phyloP scores from a whole-genome alignment of 768 basidiomycete species.

The Suillus spraguei region DNA sequence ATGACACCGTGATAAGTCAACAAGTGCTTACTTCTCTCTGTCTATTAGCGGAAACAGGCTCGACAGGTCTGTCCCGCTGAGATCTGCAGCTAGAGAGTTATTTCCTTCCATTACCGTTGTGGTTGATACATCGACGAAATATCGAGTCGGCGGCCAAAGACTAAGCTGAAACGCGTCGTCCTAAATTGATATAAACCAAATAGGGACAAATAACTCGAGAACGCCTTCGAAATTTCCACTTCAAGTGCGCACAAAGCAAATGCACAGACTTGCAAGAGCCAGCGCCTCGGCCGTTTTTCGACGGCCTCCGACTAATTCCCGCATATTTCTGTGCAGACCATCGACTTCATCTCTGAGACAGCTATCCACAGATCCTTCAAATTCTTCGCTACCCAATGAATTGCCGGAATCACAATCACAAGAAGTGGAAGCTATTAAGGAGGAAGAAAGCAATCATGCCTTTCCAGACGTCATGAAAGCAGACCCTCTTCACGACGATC shows the following conservation, averaged over 20 bases:
- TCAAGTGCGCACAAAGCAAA: slow-evolving; percentile 11
- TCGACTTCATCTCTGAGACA: slow-evolving; percentile 13
- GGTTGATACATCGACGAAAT: slow-evolving; percentile 9
- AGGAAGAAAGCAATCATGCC: slow-evolving; percentile 12
- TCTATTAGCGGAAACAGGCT: slow-evolving; percentile 66
- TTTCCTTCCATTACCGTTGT: slow-evolving; percentile 16
- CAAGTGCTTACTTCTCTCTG: slow-evolving; percentile 59
- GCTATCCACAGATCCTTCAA: slow-evolving; percentile 20
- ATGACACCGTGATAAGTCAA: background rate
- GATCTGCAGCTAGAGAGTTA: slow-evolving; percentile 47
- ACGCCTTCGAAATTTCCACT: slow-evolving; percentile 20
- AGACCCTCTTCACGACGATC: slow-evolving; percentile 64
- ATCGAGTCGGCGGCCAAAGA: background rate
- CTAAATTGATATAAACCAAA: slow-evolving; percentile 26
- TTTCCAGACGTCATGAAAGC: slow-evolving; percentile 66
- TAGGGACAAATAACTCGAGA: slow-evolving; percentile 11
- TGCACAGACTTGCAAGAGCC: slow-evolving; percentile 30
- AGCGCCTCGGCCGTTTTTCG: slow-evolving; percentile 18
- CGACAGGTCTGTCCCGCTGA: slow-evolving; percentile 49
- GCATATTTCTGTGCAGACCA: slow-evolving; percentile 2
- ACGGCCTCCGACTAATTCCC: slow-evolving; percentile 13
- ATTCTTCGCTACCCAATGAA: slow-evolving; percentile 1
- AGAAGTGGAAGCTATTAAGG: slow-evolving; percentile 10
- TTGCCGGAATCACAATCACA: slow-evolving; percentile 5
- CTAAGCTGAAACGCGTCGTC: slow-evolving; percentile 2